These are phyloP conservation scores for Isoetes taiwanensis DNA, from an alignment of 75 land plant species.

Conservation along the genomic window DNA sequence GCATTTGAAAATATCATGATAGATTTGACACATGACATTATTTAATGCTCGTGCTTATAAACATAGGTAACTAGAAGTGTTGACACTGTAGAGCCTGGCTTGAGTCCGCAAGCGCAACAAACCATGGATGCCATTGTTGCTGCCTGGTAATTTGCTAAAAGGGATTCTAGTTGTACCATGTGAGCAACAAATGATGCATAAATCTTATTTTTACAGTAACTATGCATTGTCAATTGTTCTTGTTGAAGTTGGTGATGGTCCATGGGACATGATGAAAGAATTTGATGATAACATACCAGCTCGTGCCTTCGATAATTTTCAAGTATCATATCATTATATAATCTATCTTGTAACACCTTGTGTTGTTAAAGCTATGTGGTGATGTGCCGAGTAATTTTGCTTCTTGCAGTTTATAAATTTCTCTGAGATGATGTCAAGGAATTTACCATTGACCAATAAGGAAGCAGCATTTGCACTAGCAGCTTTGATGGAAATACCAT, in stretches of 20 bases:
- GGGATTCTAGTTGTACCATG: not conserved
- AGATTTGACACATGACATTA: no score
- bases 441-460: conserved; percentile 28
- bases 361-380: not conserved
- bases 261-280: conserved; percentile 74
- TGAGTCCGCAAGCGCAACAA: conserved; percentile 42
- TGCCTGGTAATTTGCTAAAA: conserved; percentile 34
- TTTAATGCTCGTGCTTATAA: no score
- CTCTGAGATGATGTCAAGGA: conserved; percentile 71
- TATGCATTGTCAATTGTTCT: conserved; percentile 80
- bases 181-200: not conserved
- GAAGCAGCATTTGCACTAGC: conserved; percentile 72
- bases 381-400: not conserved
- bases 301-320: conserved; percentile 69
- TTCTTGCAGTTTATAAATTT: conserved; percentile 75
- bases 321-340: conserved; percentile 27
- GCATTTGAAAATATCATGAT: no score
- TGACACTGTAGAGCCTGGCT: conserved; percentile 13
- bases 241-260: conserved; percentile 88
- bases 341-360: not conserved
- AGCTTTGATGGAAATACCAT: conserved; percentile 85
- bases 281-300: conserved; percentile 73
- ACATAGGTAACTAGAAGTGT: conserved; percentile 51
- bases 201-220: conserved; percentile 22
- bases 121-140: conserved; percentile 45